Evolutionary conservation across 2,329 filamentous ascomycete genomes (phyloP), one percentile per base, ranked within the genome.

Genomic region (Beauveria sp.): DNA sequence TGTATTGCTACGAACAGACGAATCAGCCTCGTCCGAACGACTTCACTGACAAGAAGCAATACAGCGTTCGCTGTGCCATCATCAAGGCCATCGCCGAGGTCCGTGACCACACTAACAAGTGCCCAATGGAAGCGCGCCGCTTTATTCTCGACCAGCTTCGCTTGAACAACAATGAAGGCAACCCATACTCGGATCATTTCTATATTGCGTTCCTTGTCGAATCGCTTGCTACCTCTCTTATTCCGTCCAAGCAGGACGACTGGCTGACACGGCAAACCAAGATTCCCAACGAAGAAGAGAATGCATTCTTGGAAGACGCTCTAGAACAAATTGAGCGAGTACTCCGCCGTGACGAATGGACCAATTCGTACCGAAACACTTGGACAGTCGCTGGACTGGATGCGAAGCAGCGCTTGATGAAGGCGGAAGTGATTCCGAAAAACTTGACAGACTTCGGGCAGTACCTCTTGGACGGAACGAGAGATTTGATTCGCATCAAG

Each of bases 131-230:
- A 58, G 91, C 91, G 5, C 90, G 93, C 62, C 83, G 85, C 45
- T 96, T 97, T 72, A 84, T 99, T 53, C 83, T 96, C 24, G 92
- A 97, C 67, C 90, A 96, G 70, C 79, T 99, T 40, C 88, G 90
- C 54, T 93, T 92, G 77, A 99, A 99, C 71, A 93, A 99, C 75
- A 99, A 99, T 71, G 88, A 89, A 2, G 88, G 90, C 64, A 99
- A 99, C 68, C 76, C 88, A 55, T 96, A 86, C 70, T 96, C 93
- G 5, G 96, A 99, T 69, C 88, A 93, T 65, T 87, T 90, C 69
- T 99, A 97, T 71, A 85, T 99, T 60, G 87, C 91, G 8, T 89
- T 83, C 24, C 80, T 99, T 26, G 89, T 99, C 9, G 78, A 80
- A 48, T 80, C 82, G 0, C 73, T 88, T 28, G 80, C 85, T 1